A percentile compares a stretch with the other conserved stretches of the same genome.
phyloP scores from a whole-genome alignment of 768 basidiomycete species.

The Boletus sp. region DNA sequence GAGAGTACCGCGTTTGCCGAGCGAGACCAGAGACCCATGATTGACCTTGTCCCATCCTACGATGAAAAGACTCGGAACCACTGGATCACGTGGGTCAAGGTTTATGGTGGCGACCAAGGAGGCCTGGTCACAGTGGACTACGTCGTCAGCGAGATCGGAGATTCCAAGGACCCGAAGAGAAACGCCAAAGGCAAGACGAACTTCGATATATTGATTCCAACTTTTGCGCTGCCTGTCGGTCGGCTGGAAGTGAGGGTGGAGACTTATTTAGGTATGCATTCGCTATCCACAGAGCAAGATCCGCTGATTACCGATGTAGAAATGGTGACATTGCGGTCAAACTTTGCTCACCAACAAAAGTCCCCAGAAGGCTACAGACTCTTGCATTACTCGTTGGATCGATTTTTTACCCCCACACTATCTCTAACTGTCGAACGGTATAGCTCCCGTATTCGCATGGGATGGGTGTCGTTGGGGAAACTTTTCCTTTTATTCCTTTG shows the following conservation, averaged over 20 bases:
- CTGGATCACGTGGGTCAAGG: constrained; percentile 65
- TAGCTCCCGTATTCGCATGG: constrained; percentile 2
- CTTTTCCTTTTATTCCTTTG: constrained; percentile 14
- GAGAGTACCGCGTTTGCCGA: constrained; percentile 47
- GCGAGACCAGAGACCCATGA: constrained; percentile 31
- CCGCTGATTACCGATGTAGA: constrained; percentile 37
- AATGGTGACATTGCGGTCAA: constrained; percentile 46
- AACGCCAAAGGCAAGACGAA: constrained; percentile 30
- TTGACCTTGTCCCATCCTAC: constrained; percentile 41
- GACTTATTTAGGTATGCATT: constrained; percentile 45
- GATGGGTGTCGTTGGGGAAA: constrained; percentile 12
- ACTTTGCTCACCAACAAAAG: constrained; percentile 50
- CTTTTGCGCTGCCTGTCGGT: constrained; percentile 69
- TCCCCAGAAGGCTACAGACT: constrained; percentile 43
- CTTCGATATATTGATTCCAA: constrained; percentile 58
- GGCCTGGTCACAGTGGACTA: constrained; percentile 64
- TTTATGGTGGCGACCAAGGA: constrained; percentile 50
- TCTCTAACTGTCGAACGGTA: constrained; percentile 30
- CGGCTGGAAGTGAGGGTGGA: constrained; percentile 62
- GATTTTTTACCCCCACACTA: constrained; percentile 56
- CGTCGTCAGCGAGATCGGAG: constrained; percentile 41
- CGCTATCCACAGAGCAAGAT: neutral
- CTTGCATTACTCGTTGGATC: constrained; percentile 54
- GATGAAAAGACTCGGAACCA: constrained; percentile 53
- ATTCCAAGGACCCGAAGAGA: constrained; percentile 27